Percentiles rank a stretch among this genome's conserved stretches.
phyloP scores from a whole-genome alignment of 23 red algal species.

The Gracilaria caudata region DNA sequence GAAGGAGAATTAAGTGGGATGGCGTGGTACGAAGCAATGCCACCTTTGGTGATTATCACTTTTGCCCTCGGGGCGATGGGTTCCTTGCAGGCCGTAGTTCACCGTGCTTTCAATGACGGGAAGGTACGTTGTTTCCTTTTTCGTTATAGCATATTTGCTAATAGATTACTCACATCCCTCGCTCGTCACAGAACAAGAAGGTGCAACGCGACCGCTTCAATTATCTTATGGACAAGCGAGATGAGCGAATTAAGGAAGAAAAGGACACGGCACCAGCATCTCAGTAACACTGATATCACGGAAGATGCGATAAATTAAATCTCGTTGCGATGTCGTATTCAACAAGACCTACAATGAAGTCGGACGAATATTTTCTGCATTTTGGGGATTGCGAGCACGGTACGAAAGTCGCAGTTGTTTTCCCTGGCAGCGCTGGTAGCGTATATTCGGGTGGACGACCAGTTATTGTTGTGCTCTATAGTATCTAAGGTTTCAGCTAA shows the following conservation, averaged over 20 bases:
- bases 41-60: constrained; percentile 74
- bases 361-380: background rate
- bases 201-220: constrained; percentile 76
- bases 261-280: background rate
- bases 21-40: constrained; percentile 77
- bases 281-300: background rate
- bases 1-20: constrained; percentile 10
- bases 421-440: background rate
- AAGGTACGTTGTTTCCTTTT: constrained; percentile 35
- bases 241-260: constrained; percentile 49
- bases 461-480: background rate
- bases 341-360: background rate
- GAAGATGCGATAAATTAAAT: background rate
- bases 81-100: constrained; percentile 56
- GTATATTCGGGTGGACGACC: background rate
- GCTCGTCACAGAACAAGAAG: constrained; percentile 41
- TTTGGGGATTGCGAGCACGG: background rate
- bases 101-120: constrained; percentile 58
- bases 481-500: background rate
- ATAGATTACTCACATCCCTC: background rate
- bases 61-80: constrained; percentile 67
- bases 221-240: constrained; percentile 69
- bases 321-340: background rate
- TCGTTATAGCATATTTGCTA: background rate
- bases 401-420: background rate